phyloP scores from a whole-genome alignment of 1,139 yeast genomes.

The Blastobotrys aristatus region DNA sequence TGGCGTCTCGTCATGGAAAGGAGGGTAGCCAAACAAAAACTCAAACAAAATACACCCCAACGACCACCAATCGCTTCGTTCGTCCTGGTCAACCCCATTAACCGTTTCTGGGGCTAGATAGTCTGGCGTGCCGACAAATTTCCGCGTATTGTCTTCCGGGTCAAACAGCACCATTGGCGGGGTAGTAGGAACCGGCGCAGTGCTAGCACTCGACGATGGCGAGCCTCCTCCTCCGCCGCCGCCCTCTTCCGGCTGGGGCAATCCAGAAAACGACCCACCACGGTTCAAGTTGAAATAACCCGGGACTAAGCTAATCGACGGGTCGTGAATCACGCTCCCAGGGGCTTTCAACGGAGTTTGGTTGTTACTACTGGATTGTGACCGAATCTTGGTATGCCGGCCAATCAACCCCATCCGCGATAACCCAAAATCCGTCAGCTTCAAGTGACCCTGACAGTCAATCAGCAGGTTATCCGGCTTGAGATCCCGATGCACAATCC shows the following conservation, averaged over 20 bases:
- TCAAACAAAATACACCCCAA: constrained; percentile 94
- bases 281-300: constrained; percentile 27
- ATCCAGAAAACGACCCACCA: neutral
- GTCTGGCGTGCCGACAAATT: constrained; percentile 96
- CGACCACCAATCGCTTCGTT: constrained; percentile 97
- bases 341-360: neutral
- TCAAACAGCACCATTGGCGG: constrained; percentile 27
- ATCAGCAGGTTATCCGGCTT: constrained; percentile 92
- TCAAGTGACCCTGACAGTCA: constrained; percentile 81
- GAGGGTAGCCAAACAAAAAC: constrained; percentile 88
- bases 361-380: neutral
- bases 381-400: constrained; percentile 48
- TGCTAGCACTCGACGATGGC: neutral
- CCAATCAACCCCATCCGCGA: constrained; percentile 86
- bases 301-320: constrained; percentile 30
- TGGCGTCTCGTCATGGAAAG: constrained; percentile 83
- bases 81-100: constrained; percentile 77
- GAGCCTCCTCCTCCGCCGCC: neutral
- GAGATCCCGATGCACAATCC: constrained; percentile 89
- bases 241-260: neutral
- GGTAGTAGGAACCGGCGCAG: constrained; percentile 6
- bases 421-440: constrained; percentile 91
- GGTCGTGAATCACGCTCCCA: constrained; percentile 21
- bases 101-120: constrained; percentile 97
- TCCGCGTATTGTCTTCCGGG: constrained; percentile 34